Conservation (phyloP, 1,139 yeast species). For the Geotrichum fermentans region DNA sequence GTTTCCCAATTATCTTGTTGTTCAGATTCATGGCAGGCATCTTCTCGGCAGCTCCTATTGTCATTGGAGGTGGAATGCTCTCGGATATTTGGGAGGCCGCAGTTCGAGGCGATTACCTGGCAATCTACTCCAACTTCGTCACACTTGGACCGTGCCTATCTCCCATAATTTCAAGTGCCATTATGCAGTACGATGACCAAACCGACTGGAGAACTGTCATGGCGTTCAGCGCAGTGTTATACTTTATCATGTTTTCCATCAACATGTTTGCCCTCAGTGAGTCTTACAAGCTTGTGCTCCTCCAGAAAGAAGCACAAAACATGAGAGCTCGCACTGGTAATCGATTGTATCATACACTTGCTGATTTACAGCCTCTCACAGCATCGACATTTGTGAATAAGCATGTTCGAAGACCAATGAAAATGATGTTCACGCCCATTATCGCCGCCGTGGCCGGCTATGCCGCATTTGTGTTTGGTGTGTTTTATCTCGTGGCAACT, state of each 20-base stretch:
- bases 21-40: conserved; percentile 71
- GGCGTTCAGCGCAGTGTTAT: conserved; percentile 62
- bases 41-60: conserved; percentile 66
- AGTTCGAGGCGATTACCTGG: conserved; percentile 68
- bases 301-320: conserved; percentile 52
- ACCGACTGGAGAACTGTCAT: conserved; percentile 54
- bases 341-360: conserved; percentile 42
- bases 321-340: conserved; percentile 59
- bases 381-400: conserved; percentile 38
- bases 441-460: conserved; percentile 42
- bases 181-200: conserved; percentile 45
- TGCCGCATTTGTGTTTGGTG: conserved; percentile 47
- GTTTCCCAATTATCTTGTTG: conserved; percentile 57
- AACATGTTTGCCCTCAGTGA: conserved; percentile 55
- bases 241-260: conserved; percentile 51
- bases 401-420: conserved; percentile 44
- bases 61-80: conserved; percentile 74
- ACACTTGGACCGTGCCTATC: conserved; percentile 72
- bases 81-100: conserved; percentile 61
- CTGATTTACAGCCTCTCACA: conserved; percentile 43
- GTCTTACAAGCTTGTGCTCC: conserved; percentile 64
- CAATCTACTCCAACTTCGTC: conserved; percentile 63
- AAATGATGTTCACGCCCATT: conserved; percentile 45
- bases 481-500: conserved; percentile 42
- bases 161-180: conserved; percentile 57